A percentile compares a stretch with the other conserved stretches of the same genome.
These are phyloP conservation scores for Pezizomycotina sp. DNA, from an alignment of 2,329 filamentous ascomycete genomes.

Conservation along the genomic window DNA sequence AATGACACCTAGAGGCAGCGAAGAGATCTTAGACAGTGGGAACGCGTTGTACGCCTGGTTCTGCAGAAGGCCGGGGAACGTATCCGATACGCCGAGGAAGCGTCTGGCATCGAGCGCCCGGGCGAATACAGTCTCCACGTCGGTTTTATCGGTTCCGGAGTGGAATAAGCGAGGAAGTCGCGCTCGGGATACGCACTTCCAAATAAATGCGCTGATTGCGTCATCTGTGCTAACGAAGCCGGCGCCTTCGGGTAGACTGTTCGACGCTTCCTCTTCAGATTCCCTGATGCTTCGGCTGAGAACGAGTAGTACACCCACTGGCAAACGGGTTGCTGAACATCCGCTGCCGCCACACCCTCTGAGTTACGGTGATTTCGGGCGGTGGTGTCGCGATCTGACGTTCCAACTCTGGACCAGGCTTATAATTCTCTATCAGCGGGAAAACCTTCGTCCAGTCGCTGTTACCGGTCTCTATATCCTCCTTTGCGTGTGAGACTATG, in stretches of 20 bases:
- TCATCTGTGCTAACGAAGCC: constrained; percentile 40
- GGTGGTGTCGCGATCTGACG: constrained; percentile 27
- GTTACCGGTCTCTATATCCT: constrained; percentile 35
- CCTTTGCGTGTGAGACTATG: constrained; percentile 33
- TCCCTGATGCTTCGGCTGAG: constrained; percentile 27
- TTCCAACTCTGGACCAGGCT: constrained; percentile 28
- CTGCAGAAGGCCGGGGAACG: constrained; percentile 36
- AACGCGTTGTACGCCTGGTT: constrained; percentile 33
- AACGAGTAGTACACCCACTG: constrained; percentile 36
- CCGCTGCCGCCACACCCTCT: constrained; percentile 11
- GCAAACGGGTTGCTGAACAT: constrained; percentile 24
- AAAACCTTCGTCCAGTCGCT: constrained; percentile 29
- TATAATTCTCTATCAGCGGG: constrained; percentile 30
- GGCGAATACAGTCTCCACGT: constrained; percentile 28
- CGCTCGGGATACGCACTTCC: constrained; percentile 32
- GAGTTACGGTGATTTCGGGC: constrained; percentile 14
- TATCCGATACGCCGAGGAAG: constrained; percentile 30
- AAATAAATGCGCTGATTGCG: constrained; percentile 37
- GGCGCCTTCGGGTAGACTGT: constrained; percentile 18
- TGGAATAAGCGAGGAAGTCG: constrained; percentile 29
- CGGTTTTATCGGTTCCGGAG: background rate
- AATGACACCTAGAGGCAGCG: constrained; percentile 27
- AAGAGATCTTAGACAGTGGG: constrained; percentile 26
- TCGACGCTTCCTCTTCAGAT: constrained; percentile 32
- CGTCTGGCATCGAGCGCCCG: constrained; percentile 37